Evolutionary conservation across 2,329 filamentous ascomycete genomes (phyloP).

Genomic region (Leptographium radiaticola): DNA sequence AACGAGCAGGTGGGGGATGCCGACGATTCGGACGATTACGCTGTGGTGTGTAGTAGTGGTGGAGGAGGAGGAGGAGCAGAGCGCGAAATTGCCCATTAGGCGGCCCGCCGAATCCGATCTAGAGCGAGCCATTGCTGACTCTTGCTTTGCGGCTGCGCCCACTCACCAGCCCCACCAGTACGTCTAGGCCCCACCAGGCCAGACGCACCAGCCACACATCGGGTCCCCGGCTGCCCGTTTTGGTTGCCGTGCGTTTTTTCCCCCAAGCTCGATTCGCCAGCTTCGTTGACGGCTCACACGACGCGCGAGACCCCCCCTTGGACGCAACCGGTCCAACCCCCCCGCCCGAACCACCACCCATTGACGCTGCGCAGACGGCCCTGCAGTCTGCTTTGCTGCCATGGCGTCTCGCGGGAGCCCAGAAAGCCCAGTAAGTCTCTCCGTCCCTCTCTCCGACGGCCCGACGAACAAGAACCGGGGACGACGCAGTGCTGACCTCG

Average conservation of each 20-base stretch:
- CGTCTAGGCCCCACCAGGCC: background rate
- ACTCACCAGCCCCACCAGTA: background rate
- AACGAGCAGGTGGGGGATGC: too few relatives aligned
- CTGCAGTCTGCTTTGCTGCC: slow-evolving; percentile 6
- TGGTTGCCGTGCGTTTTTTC: background rate
- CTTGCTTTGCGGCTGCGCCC: too few relatives aligned
- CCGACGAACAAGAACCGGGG: background rate
- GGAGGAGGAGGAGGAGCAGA: too few relatives aligned
- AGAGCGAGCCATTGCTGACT: too few relatives aligned
- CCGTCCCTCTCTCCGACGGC: background rate
- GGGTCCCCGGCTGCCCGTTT: too few relatives aligned
- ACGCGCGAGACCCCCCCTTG: background rate
- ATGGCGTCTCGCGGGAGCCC: slow-evolving; percentile 7
- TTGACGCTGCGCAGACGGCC: slow-evolving; percentile 7
- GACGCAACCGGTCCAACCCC: background rate
- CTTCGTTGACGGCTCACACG: background rate
- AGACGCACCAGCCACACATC: too few relatives aligned
- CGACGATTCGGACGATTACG: too few relatives aligned
- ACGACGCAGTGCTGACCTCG: background rate
- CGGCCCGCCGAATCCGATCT: too few relatives aligned
- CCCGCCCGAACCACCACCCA: slow-evolving; percentile 1
- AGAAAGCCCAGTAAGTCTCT: slow-evolving; percentile 1
- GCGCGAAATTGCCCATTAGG: too few relatives aligned
- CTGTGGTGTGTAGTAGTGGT: too few relatives aligned
- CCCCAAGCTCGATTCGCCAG: background rate